phyloP scores from a whole-genome alignment of 2,329 filamentous ascomycete genomes.

The Orbilia javanica region DNA sequence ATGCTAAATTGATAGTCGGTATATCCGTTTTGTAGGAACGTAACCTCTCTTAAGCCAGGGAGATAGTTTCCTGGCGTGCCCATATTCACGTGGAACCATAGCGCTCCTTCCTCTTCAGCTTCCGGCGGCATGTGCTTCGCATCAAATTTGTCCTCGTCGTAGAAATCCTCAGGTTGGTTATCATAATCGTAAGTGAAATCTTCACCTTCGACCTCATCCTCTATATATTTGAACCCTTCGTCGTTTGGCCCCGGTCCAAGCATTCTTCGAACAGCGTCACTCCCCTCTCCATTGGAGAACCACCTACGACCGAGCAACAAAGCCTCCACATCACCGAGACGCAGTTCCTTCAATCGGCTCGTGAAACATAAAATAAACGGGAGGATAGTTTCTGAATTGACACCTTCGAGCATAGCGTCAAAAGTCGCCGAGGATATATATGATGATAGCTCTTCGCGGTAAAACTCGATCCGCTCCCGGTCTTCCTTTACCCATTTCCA shows the following conservation, averaged over 20 bases:
- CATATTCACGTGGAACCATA: constrained; percentile 25
- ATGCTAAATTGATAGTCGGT: not conserved
- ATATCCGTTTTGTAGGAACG: not conserved
- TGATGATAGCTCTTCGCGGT: not conserved
- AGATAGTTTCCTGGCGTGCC: constrained; percentile 8
- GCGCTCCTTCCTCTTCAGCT: not conserved
- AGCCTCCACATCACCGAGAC: constrained; percentile 1
- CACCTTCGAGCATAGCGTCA: constrained; percentile 17
- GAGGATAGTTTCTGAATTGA: constrained; percentile 38
- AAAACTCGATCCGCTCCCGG: not conserved
- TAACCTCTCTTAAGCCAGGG: not conserved
- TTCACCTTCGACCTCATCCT: not conserved
- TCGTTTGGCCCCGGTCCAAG: constrained; percentile 1
- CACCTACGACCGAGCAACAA: not conserved
- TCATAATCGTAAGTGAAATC: not conserved
- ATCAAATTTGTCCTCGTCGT: not conserved
- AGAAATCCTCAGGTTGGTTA: not conserved
- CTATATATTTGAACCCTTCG: not conserved
- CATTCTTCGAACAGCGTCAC: not conserved
- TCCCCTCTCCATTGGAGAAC: not conserved
- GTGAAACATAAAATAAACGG: constrained; percentile 17
- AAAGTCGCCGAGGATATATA: not conserved
- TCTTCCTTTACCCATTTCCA: constrained; percentile 27
- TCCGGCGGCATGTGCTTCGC: not conserved
- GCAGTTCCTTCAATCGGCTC: not conserved